phyloP scores from a whole-genome alignment of 805 yeast species.

The Scheffersomyces stipitis region DNA sequence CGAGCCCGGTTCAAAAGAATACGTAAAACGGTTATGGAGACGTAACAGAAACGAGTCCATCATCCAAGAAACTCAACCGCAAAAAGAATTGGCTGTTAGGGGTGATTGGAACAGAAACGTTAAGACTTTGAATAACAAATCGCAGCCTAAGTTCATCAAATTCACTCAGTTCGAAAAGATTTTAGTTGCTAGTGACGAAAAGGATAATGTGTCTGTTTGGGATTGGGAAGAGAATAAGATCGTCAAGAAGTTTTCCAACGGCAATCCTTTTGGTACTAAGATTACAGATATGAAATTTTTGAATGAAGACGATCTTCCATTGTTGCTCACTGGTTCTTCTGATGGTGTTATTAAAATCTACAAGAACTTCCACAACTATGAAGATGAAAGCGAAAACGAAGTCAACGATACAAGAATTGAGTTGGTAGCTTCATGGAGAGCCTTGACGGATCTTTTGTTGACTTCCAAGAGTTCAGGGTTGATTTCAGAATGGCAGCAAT shows the following conservation, averaged over 20 bases:
- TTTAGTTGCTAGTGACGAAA: conserved; percentile 76
- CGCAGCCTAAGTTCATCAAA: conserved; percentile 75
- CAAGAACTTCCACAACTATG: conserved; percentile 63
- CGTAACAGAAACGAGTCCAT: conserved; percentile 84
- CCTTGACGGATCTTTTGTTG: conserved; percentile 77
- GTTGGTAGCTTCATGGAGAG: conserved; percentile 87
- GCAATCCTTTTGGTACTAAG: conserved; percentile 83
- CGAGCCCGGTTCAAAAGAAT: conserved; percentile 89
- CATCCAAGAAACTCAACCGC: conserved; percentile 86
- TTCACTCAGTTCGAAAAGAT: conserved; percentile 92
- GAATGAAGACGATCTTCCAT: conserved; percentile 89
- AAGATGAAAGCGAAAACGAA: conserved; percentile 5
- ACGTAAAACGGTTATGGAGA: conserved; percentile 82
- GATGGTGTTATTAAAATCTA: conserved; percentile 93
- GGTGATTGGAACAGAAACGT: conserved; percentile 81
- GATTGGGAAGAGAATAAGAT: conserved; percentile 73
- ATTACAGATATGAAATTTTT: conserved; percentile 83
- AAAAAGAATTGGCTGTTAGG: conserved; percentile 74
- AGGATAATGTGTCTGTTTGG: conserved; percentile 80
- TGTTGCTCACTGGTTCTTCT: conserved; percentile 82
- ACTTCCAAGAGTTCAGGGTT: conserved; percentile 83
- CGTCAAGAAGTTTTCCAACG: conserved; percentile 72
- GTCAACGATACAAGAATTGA: conserved; percentile 39
- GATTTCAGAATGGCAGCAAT: conserved; percentile 95
- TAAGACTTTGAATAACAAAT: conserved; percentile 61